phyloP scores from a whole-genome alignment of 1,284 basidiomycete species.

The Leccinum pallidistipes region DNA sequence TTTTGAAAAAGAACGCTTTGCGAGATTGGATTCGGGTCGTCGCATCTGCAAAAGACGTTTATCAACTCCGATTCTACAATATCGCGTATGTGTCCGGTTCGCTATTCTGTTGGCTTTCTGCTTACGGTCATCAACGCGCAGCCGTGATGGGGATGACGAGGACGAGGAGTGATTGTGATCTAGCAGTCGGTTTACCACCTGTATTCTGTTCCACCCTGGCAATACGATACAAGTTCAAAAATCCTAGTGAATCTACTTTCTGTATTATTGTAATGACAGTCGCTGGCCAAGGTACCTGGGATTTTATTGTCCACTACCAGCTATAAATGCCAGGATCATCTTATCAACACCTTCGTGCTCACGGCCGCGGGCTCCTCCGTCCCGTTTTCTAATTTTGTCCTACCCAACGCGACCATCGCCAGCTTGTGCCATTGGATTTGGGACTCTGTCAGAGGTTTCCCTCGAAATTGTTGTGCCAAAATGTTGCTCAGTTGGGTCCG shows the following conservation, averaged over 20 bases:
- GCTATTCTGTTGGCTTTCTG: neutral
- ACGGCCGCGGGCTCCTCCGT: conserved; percentile 10
- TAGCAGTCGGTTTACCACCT: neutral
- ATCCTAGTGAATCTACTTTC: neutral
- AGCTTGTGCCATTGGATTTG: conserved; percentile 74
- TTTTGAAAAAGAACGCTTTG: conserved; percentile 87
- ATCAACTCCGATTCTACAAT: conserved; percentile 93
- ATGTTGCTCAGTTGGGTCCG: conserved; percentile 65
- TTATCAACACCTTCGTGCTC: conserved; percentile 16
- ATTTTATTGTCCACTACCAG: neutral
- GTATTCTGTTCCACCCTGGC: conserved; percentile 7
- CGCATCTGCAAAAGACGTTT: conserved; percentile 85
- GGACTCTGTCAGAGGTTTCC: conserved; percentile 56
- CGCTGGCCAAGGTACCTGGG: neutral
- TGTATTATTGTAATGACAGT: neutral
- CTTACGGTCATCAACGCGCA: conserved; percentile 15
- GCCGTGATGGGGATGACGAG: conserved; percentile 50
- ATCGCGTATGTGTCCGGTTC: conserved; percentile 68
- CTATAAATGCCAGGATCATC: conserved; percentile 11
- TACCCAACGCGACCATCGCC: conserved; percentile 61
- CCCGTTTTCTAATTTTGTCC: conserved; percentile 37
- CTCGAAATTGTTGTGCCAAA: conserved; percentile 66
- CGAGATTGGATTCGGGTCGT: conserved; percentile 91
- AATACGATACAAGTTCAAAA: conserved; percentile 9
- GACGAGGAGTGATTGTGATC: conserved; percentile 50